Evolutionary conservation across 306 rosid genomes (phyloP).

Genomic region (Cucurbita pepo): DNA sequence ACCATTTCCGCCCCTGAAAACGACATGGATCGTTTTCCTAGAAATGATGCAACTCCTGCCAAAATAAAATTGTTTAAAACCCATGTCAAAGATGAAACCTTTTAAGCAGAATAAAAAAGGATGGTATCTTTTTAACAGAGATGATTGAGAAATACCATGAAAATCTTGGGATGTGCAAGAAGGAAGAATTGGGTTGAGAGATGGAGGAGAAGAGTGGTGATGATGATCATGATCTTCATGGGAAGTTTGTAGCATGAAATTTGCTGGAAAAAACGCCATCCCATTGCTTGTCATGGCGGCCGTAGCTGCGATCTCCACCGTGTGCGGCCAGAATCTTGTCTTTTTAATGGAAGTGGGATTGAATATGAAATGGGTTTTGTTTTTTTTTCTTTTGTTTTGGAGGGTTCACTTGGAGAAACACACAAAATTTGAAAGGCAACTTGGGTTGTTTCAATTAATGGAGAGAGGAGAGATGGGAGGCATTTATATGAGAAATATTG

Average conservation of each 20-base stretch:
- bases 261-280: conserved; percentile 88
- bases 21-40: conserved; percentile 13
- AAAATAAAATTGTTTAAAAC: background rate
- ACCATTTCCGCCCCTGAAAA: conserved; percentile 12
- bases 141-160: conserved; percentile 39
- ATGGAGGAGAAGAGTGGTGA: conserved; percentile 46
- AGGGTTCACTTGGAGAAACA: conserved; percentile 8
- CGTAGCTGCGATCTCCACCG: background rate
- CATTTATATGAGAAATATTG: conserved; percentile 16
- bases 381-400: background rate
- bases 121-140: background rate
- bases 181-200: conserved; percentile 57
- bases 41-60: conserved; percentile 13
- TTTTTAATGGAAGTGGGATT: background rate
- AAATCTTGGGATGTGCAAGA: conserved; percentile 74
- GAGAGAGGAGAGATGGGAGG: conserved; percentile 13
- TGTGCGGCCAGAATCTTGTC: background rate
- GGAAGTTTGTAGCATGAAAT: conserved; percentile 80
- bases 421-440: background rate
- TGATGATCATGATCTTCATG: conserved; percentile 34
- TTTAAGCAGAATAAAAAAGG: too few species aligned
- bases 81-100: background rate
- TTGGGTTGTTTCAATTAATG: background rate
- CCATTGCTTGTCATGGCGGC: conserved; percentile 33
- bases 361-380: background rate